Evolutionary conservation across 2,329 filamentous ascomycete species (phyloP).

Genomic region (Pseudogymnoascus pannorum): DNA sequence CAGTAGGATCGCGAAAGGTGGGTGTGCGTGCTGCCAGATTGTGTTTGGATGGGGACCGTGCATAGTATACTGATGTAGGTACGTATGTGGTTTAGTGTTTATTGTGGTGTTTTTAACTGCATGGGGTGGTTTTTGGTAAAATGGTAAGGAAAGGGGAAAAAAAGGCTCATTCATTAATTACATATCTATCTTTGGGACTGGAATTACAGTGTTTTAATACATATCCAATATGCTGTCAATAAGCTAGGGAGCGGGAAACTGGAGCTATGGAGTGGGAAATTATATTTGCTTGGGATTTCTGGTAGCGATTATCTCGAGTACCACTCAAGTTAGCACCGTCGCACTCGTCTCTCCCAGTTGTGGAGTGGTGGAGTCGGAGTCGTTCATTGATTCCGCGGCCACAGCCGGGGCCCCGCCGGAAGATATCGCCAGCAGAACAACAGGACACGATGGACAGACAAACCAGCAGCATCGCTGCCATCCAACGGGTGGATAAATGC

Average conservation of each 20-base stretch:
- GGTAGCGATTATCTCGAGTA: background rate
- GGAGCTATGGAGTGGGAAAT: background rate
- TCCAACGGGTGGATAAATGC: background rate
- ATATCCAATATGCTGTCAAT: background rate
- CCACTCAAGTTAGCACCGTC: background rate
- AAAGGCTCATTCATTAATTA: background rate
- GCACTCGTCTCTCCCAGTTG: background rate
- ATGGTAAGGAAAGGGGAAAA: too few species aligned
- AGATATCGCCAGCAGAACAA: slow-evolving; percentile 2
- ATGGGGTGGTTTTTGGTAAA: background rate
- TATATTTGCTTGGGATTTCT: background rate
- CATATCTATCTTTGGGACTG: background rate
- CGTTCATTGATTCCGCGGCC: background rate
- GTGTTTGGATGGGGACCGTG: background rate
- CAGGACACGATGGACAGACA: background rate
- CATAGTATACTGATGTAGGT: background rate
- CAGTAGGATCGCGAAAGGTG: background rate
- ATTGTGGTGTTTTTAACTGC: background rate
- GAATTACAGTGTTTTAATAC: background rate
- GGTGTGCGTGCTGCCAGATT: background rate
- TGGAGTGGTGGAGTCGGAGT: slow-evolving; percentile 5
- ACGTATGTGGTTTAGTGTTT: background rate
- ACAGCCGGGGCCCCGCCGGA: slow-evolving; percentile 3
- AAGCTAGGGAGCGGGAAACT: background rate
- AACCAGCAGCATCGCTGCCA: background rate